Base-by-base conservation (phyloP, 2,329 filamentous ascomycete genomes). In the Xylaria sp. region DNA sequence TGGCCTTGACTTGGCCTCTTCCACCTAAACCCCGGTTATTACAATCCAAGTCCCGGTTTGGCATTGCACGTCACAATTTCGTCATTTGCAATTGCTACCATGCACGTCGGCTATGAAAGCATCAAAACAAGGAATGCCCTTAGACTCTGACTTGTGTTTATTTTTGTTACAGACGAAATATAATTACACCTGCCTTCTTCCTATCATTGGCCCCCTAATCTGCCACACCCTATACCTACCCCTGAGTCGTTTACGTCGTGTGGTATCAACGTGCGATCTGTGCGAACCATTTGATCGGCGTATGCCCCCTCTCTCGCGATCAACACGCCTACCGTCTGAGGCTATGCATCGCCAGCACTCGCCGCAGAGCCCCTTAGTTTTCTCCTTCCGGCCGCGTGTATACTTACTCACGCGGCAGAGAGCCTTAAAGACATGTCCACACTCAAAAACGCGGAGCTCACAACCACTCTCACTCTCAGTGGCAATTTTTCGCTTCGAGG, bases 341-440 rank as follows among this genome's bases (percentile, higher is more conserved):
- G 21, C 44, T 1, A 63, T 33, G 3, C 44, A 38, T 10, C 57
- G 43, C 60, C 63, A 63, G 11, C 60, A 63, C 17, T 60, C 25
- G 9, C 9, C 8, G 17, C 63, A 65, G 1, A 60, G 3, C 1
- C 54, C 60, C 1, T 41, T 17, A 2, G 38, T 43, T 17, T 43
- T 54, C 7, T 41, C 17, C 11, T 53, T 63, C 13, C 17, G 43
- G 3, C 56, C 57, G 9, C 17, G 13, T 19, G 37, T 55, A 29
- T 38, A n/a, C 8, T 27, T 17, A 2, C 43, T 23, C n/a, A 52
- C 25, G 19, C 44, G 54, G 5, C 25, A 10, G 4, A 37, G 13
- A 6, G 11, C 33, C 4, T 38, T 23, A 13, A 43, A 63, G 3
- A 60, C 27, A 21, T 63, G 57, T 6, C 60, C 60, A 15, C 63